Evolutionary conservation across 768 basidiomycete genomes (phyloP).

Genomic region (Pleurotus salmoneostramineus): DNA sequence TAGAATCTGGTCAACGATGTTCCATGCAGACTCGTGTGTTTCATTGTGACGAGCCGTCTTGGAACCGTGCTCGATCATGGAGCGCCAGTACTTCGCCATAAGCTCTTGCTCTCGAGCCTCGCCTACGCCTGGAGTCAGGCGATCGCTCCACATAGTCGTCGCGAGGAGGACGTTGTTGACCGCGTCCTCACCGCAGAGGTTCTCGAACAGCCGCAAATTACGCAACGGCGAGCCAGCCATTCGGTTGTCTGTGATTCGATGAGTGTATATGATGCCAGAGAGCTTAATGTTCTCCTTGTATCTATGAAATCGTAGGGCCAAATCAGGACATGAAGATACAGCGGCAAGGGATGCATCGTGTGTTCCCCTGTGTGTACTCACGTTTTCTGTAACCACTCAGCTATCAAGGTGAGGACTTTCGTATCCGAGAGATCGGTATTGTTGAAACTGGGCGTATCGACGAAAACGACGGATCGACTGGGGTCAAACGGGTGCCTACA

Average conservation of each 20-base stretch:
- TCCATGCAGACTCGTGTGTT: constrained; percentile 29
- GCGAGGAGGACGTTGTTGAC: constrained; percentile 39
- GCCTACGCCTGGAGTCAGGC: constrained; percentile 15
- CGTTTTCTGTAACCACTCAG: constrained; percentile 10
- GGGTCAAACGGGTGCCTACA: not conserved
- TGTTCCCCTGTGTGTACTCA: not conserved
- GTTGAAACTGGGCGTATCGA: constrained; percentile 16
- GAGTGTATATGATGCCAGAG: constrained; percentile 35
- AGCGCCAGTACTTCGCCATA: constrained; percentile 4
- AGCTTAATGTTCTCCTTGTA: constrained; percentile 10
- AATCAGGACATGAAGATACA: not conserved
- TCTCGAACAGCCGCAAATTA: constrained; percentile 8
- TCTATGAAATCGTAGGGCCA: not conserved
- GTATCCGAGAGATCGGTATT: constrained; percentile 7
- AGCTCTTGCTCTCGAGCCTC: constrained; percentile 1
- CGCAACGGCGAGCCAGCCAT: constrained; percentile 9
- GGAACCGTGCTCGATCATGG: constrained; percentile 6
- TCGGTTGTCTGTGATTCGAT: constrained; percentile 32
- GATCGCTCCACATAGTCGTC: constrained; percentile 39
- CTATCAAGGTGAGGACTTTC: constrained; percentile 9
- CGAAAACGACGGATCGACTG: constrained; percentile 6
- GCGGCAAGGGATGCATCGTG: too few species aligned
- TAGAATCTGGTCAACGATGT: constrained; percentile 29
- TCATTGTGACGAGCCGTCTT: constrained; percentile 28
- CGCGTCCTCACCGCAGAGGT: constrained; percentile 25